phyloP scores from a whole-genome alignment of 108 stramenopile genomes.

The Fistulifera pelliculosa region DNA sequence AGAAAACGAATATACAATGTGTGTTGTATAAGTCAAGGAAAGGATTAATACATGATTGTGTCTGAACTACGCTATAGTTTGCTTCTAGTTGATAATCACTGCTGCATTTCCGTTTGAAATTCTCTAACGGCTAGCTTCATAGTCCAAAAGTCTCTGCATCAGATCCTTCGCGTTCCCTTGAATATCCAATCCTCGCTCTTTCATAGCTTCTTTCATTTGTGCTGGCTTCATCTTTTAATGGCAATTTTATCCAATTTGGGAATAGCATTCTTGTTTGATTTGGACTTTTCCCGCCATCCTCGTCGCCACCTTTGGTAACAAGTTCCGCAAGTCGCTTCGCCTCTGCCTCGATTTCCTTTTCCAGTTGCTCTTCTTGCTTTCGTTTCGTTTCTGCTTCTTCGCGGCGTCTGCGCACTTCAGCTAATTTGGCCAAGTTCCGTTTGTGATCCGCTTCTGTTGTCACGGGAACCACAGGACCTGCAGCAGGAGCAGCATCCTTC shows the following conservation, averaged over 20 bases:
- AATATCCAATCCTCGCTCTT: constrained; percentile 70
- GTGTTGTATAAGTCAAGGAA: background rate
- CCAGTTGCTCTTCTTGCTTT: constrained; percentile 49
- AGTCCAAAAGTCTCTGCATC: constrained; percentile 53
- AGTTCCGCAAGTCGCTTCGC: constrained; percentile 29
- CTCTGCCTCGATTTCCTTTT: constrained; percentile 29
- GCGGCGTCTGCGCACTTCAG: constrained; percentile 63
- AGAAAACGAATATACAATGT: background rate
- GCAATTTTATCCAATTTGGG: constrained; percentile 79
- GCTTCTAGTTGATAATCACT: too few relatives aligned
- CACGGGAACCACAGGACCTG: constrained; percentile 17
- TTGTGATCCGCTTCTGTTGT: constrained; percentile 77
- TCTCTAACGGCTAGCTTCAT: constrained; percentile 60
- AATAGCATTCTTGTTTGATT: constrained; percentile 26
- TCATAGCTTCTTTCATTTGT: constrained; percentile 80
- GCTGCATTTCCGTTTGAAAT: too few relatives aligned
- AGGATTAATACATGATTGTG: too few relatives aligned
- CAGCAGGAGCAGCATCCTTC: constrained; percentile 8
- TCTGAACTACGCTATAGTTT: too few relatives aligned
- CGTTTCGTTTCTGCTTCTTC: constrained; percentile 49
- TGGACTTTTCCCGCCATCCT: constrained; percentile 49
- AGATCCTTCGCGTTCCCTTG: constrained; percentile 81
- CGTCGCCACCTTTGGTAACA: constrained; percentile 17
- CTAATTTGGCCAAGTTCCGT: constrained; percentile 78
- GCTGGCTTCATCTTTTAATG: constrained; percentile 91